These are phyloP conservation scores for Neospermospora avenae DNA, from an alignment of 2,329 filamentous ascomycete genomes.

Conservation along the genomic window DNA sequence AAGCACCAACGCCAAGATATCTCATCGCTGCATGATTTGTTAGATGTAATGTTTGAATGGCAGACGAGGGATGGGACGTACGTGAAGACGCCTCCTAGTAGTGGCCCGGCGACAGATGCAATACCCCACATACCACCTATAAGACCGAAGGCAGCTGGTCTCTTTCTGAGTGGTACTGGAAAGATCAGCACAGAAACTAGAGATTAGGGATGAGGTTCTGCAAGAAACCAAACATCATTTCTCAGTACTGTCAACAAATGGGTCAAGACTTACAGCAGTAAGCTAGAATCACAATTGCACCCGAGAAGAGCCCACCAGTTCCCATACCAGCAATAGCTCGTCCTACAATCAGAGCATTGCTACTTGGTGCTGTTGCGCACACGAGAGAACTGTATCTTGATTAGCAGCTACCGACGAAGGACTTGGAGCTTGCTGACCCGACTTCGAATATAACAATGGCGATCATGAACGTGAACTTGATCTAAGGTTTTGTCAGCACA, in stretches of 20 bases:
- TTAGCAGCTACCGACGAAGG: conserved; percentile 7
- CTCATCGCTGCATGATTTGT: conserved; percentile 2
- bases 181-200: too few relatives aligned
- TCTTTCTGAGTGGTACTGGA: conserved; percentile 28
- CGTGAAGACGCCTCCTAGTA: conserved; percentile 34
- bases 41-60: conserved; percentile 9
- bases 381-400: conserved; percentile 31
- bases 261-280: conserved; percentile 25
- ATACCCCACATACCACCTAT: conserved; percentile 34
- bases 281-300: conserved; percentile 34
- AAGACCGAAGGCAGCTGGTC: conserved; percentile 30
- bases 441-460: conserved; percentile 36
- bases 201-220: too few relatives aligned
- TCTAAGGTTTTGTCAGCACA: conserved; percentile 8
- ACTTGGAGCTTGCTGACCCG: conserved; percentile 18
- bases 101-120: conserved; percentile 33
- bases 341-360: conserved; percentile 35
- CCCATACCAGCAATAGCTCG: conserved; percentile 36
- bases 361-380: conserved; percentile 35
- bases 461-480: conserved; percentile 32
- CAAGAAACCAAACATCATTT: too few relatives aligned
- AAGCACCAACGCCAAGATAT: conserved; percentile 35
- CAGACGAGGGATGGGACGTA: neutral
- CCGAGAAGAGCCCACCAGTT: conserved; percentile 34
- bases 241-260: neutral